phyloP scores from a whole-genome alignment of 768 basidiomycete species.

The Boletus sensibilis region DNA sequence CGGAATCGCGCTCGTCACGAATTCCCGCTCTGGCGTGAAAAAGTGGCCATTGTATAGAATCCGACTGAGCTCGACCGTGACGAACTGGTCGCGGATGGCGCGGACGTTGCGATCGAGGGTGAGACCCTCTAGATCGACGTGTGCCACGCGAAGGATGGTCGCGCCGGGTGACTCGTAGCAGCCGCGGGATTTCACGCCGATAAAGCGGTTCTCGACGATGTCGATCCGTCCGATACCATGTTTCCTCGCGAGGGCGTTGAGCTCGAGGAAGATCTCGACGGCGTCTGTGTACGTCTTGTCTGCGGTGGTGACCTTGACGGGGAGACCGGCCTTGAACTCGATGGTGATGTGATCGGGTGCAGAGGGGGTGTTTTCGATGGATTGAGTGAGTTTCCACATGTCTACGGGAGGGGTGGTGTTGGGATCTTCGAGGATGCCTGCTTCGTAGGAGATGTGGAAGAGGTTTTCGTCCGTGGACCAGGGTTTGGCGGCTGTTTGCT shows the following conservation, averaged over 20 bases:
- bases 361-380: conserved; percentile 78
- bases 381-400: conserved; percentile 98
- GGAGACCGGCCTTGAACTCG: conserved; percentile 86
- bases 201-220: conserved; percentile 99
- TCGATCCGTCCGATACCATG: conserved; percentile 97
- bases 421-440: conserved; percentile 97
- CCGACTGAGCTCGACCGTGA: conserved; percentile 84
- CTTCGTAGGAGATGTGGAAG: conserved; percentile 99
- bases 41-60: conserved; percentile 99
- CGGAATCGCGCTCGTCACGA: conserved; percentile 85
- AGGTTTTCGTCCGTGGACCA: conserved; percentile 99
- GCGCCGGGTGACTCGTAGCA: conserved; percentile 99
- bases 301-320: conserved; percentile 70
- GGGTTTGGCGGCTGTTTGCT: conserved; percentile 93
- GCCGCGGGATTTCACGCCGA: conserved; percentile 98
- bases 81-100: conserved; percentile 89
- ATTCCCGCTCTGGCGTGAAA: conserved; percentile 99
- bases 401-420: conserved; percentile 89
- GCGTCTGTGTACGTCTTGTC: conserved; percentile 78
- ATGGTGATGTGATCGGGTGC: conserved; percentile 78
- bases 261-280: conserved; percentile 88
- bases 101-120: conserved; percentile 98
- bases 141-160: conserved; percentile 92
- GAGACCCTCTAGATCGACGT: conserved; percentile 95
- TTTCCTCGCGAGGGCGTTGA: conserved; percentile 90